These are phyloP conservation scores for Avena atlantica DNA, from an alignment of 176 grass and related monocot species.

Conservation along the genomic window DNA sequence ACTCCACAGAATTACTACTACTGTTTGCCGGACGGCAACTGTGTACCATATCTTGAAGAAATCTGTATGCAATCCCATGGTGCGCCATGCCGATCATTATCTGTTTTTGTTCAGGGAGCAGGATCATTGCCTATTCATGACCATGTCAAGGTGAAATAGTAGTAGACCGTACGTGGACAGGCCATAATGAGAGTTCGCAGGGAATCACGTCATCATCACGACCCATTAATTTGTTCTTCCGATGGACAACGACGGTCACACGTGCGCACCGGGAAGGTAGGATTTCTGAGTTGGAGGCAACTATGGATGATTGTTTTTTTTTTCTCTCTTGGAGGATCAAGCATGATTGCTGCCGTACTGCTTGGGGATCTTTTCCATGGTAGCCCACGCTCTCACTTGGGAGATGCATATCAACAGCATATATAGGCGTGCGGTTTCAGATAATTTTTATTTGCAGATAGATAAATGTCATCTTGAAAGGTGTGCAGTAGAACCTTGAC, in stretches of 20 bases:
- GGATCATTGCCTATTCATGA: constrained; percentile 48
- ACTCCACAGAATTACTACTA: too few relatives aligned
- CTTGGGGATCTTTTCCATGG: constrained; percentile 1
- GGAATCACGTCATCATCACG: neutral
- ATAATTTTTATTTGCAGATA: too few relatives aligned
- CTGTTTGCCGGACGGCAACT: neutral
- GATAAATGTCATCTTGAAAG: too few relatives aligned
- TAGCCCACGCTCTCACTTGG: neutral
- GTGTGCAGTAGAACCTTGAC: too few relatives aligned
- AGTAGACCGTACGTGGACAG: too few relatives aligned
- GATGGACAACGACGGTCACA: constrained; percentile 29
- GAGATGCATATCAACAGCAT: neutral
- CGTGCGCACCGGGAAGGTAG: constrained; percentile 28
- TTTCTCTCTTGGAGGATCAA: neutral
- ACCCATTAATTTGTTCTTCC: neutral
- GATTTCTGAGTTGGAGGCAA: constrained; percentile 27
- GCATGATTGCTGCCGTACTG: neutral
- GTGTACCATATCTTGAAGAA: neutral
- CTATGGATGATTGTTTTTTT: neutral
- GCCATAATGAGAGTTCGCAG: constrained; percentile 33
- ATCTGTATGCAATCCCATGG: neutral
- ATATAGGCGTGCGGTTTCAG: neutral
- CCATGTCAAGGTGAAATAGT: neutral
- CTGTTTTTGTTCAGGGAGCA: constrained; percentile 17
- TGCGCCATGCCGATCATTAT: neutral